Base-by-base conservation (phyloP, 2,329 filamentous ascomycete genomes). In the Huntiella bhutanensis region DNA sequence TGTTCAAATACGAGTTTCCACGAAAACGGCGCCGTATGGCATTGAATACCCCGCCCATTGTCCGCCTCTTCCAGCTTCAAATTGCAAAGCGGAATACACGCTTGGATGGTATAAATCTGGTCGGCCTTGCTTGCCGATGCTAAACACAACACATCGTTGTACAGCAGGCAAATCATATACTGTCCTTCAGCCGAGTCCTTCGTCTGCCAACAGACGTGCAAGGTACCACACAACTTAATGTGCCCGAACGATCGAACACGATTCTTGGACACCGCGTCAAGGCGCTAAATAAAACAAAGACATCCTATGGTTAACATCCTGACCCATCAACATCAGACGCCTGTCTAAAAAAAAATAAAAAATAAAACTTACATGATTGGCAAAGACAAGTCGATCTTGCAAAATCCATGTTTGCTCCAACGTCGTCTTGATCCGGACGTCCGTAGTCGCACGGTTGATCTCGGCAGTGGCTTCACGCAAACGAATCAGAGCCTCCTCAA, bases 1-100 rank as follows among this genome's bases (percentile, higher is more conserved):
- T 75, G 74, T 57, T 91, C 79, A 55, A 96, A 95, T 2, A 84
- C 69, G 8, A 95, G 56, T 58, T 96, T 98, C 88, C 87, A 96
- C 1, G 86, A 91, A 59, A 83, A 83, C 0, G 82, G 77, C 1
- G 83, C 82, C 3, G 82, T 83, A 52, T 91, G 80, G 55, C 86
- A 95, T 66, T 88, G 85, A 5, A 96, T 59, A 75, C 83, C 83
- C 68, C 75, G 71, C 15, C 80, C 79, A 57, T 88, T 87, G 56
- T 87, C 80, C 3, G 74, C 65, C 47, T 82, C 74, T 57, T 87
- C 81, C 28, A 91, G 61, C 48, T 67, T 78, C 43, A 77, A 65
- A 49, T 74, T 75, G 39, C 66, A 68, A 28, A 92, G 62, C 43
- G 77, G 67, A 51, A 95, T 75, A 51, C 80, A 83, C 35, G 82